Evolutionary conservation across 257 asterid genomes (phyloP).

Genomic region (Nicotiana otophora): DNA sequence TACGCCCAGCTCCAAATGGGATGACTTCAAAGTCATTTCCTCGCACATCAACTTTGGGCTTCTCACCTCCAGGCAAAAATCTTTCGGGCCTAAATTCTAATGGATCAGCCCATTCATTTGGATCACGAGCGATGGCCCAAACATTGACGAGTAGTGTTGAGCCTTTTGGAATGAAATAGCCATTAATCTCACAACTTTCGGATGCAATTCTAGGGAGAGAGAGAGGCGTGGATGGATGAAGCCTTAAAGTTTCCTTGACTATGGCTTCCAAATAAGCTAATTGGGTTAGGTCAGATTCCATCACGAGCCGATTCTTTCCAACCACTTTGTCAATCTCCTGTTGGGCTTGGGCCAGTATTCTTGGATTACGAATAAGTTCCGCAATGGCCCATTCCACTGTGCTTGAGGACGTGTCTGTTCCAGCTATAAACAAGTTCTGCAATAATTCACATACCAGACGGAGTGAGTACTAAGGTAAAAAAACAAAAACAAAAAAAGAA

Average conservation of each 20-base stretch:
- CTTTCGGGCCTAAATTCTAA: slow-evolving; percentile 56
- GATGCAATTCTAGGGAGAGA: slow-evolving; percentile 73
- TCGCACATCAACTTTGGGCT: slow-evolving; percentile 46
- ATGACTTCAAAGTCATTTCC: slow-evolving; percentile 81
- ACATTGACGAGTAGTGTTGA: slow-evolving; percentile 72
- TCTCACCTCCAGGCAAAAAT: slow-evolving; percentile 60
- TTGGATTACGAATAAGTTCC: slow-evolving; percentile 63
- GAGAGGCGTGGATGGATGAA: slow-evolving; percentile 89
- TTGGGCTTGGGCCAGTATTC: slow-evolving; percentile 41
- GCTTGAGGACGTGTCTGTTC: slow-evolving; percentile 82
- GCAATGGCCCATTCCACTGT: slow-evolving; percentile 93
- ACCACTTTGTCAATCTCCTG: slow-evolving; percentile 53
- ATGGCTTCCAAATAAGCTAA: slow-evolving; percentile 60
- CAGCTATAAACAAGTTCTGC: slow-evolving; percentile 70
- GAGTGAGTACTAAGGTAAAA: too few relatives aligned
- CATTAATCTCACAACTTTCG: slow-evolving; percentile 54
- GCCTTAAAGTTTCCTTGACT: slow-evolving; percentile 73
- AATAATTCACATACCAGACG: neutral
- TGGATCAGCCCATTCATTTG: slow-evolving; percentile 58
- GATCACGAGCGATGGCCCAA: slow-evolving; percentile 89
- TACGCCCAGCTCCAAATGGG: slow-evolving; percentile 91
- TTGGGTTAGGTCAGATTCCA: slow-evolving; percentile 49
- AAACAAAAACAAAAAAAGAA: too few relatives aligned
- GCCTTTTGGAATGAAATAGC: slow-evolving; percentile 68
- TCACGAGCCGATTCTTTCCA: slow-evolving; percentile 49